phyloP scores from a whole-genome alignment of 23 red algal genomes.

The Pyropia yezoensis region DNA sequence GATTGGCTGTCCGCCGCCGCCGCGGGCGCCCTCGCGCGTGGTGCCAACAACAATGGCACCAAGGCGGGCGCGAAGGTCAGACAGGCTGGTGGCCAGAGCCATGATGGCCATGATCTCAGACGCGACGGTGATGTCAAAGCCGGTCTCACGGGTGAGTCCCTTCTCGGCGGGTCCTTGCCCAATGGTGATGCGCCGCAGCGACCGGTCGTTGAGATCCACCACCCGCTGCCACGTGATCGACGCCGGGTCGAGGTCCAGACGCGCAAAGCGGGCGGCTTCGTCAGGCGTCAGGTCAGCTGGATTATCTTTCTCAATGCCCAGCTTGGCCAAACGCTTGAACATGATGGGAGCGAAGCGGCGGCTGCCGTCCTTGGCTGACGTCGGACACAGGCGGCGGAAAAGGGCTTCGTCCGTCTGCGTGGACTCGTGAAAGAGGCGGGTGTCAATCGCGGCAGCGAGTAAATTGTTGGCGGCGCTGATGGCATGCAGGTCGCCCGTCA shows the following conservation, averaged over 20 bases:
- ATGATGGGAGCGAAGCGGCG: slow-evolving; percentile 67
- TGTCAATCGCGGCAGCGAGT: slow-evolving; percentile 88
- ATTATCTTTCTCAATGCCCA: slow-evolving; percentile 74
- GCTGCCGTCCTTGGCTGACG: slow-evolving; percentile 43
- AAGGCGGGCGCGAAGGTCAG: slow-evolving; percentile 73
- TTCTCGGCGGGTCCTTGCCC: slow-evolving; percentile 64
- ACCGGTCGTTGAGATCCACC: slow-evolving; percentile 95
- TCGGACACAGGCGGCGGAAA: slow-evolving; percentile 75
- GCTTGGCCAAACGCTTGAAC: slow-evolving; percentile 64
- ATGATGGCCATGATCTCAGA: slow-evolving; percentile 99
- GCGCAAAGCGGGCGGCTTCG: slow-evolving; percentile 70
- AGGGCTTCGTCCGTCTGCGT: slow-evolving; percentile 89
- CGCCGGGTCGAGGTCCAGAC: slow-evolving; percentile 88
- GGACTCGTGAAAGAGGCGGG: slow-evolving; percentile 88
- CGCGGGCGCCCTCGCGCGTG: slow-evolving; percentile 26
- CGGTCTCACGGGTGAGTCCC: slow-evolving; percentile 52
- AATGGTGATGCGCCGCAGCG: slow-evolving; percentile 61
- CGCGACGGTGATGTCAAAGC: slow-evolving; percentile 95
- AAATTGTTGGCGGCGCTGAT: slow-evolving; percentile 92
- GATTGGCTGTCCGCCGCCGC: slow-evolving; percentile 31
- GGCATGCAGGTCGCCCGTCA: slow-evolving; percentile 96
- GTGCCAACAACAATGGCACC: slow-evolving; percentile 80
- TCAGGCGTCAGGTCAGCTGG: slow-evolving; percentile 61
- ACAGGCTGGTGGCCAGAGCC: slow-evolving; percentile 67
- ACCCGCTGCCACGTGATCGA: slow-evolving; percentile 84